Base-by-base conservation (phyloP, 2,329 filamentous ascomycete genomes). In the Chaetomium globosum region DNA sequence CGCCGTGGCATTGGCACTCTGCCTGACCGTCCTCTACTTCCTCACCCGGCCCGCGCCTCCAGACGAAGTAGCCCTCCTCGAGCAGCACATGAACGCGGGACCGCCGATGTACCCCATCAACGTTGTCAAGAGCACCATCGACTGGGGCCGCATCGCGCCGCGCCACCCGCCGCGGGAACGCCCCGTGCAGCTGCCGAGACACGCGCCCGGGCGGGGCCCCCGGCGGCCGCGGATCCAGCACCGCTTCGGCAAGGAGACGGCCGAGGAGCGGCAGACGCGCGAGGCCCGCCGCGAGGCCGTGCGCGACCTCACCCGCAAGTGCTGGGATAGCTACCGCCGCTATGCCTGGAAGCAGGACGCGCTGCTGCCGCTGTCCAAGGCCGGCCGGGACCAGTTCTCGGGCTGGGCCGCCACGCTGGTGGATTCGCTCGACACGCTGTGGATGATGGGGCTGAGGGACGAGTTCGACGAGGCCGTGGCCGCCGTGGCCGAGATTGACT, bases 391-490 rank as follows among this genome's bases (percentile, higher is more conserved):
- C 36, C 67, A 66, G 9, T 72, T 72, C 51, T 65, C 63, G 23
- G 71, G 71, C 31, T 72, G 71, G 71, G 69, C 69, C 0, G 70
- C 71, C 1, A 72, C 71, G 9, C 64, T 72, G 43, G 64, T 72
- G 3, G 71, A 72, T 43, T 59, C 70, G 6, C 73, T 83, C 56
- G 84, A 85, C 67, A 83, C 82, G 7, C 74, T 87, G 4, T 85
- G 82, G 82, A 84, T 87, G 56, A 85, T 87, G 83, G 83, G 79
- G 0, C 59, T 85, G 70, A 78, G 79, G 64, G 73, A 77, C 2
- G 83, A 86, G 21, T 87, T 86, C 67, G 77, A 81, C 28, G 77
- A 80, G 56, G 83, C 83, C 19, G 80, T 83, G 0, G 74, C 78
- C 43, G 80, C 78, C 1, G 76, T 83, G 0, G 73, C 77, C 7